Conservation (phyloP, 768 basidiomycete genomes). For the Lentinula sp. region DNA sequence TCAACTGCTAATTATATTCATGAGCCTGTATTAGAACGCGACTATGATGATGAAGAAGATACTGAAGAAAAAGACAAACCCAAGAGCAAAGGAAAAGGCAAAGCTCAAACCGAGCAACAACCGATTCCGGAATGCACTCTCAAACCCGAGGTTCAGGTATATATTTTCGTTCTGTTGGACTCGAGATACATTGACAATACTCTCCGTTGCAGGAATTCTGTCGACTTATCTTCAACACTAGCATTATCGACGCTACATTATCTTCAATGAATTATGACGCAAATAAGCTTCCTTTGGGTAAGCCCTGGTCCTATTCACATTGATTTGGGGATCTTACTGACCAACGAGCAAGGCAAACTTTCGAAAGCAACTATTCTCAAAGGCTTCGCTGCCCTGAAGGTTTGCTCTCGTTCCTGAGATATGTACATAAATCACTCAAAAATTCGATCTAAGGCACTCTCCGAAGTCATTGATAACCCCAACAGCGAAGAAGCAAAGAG, state of each 20-base stretch:
- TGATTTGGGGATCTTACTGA: not conserved
- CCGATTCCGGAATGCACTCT: slow-evolving; percentile 43
- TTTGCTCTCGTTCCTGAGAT: slow-evolving; percentile 8
- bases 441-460: slow-evolving; percentile 26
- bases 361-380: slow-evolving; percentile 54
- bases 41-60: slow-evolving; percentile 45
- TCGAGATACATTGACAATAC: not conserved
- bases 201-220: slow-evolving; percentile 30
- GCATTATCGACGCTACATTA: slow-evolving; percentile 47
- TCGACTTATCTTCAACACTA: slow-evolving; percentile 46
- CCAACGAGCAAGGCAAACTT: slow-evolving; percentile 40
- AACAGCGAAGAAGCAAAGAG: slow-evolving; percentile 28
- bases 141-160: slow-evolving; percentile 37
- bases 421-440: not conserved
- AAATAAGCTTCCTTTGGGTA: slow-evolving; percentile 56
- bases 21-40: slow-evolving; percentile 31
- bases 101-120: slow-evolving; percentile 25
- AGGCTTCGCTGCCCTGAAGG: slow-evolving; percentile 56
- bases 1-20: not conserved
- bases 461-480: slow-evolving; percentile 47
- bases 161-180: not conserved
- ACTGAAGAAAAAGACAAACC: slow-evolving; percentile 13
- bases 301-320: not conserved
- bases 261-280: slow-evolving; percentile 65
- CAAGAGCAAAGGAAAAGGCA: slow-evolving; percentile 16